A percentile compares a stretch with the other conserved stretches of the same genome.
phyloP scores from a whole-genome alignment of 2,329 filamentous ascomycete genomes.

The Trichophyton schoenleinii region DNA sequence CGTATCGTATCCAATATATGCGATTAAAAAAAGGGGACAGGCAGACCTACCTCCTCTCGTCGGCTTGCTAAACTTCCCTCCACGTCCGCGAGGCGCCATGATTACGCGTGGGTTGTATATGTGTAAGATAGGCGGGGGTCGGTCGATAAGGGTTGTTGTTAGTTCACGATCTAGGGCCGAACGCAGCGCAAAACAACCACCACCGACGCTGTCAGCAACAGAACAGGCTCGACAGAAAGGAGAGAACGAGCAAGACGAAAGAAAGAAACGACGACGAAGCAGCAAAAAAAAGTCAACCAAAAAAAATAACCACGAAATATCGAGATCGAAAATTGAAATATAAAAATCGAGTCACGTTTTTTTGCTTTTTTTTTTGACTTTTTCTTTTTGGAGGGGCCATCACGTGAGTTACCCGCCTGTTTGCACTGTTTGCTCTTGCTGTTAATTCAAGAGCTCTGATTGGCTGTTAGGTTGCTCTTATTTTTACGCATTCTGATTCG shows the following conservation, averaged over 20 bases:
- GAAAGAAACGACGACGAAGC: background rate
- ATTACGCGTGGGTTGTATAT: slow-evolving; percentile 4
- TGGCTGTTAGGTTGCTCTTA: no score
- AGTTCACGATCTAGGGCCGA: background rate
- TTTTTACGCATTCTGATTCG: no score
- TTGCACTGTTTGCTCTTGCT: background rate
- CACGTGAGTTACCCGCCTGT: background rate
- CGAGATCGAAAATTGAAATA: background rate
- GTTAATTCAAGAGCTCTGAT: no score
- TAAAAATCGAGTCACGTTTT: background rate
- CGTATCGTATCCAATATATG: background rate
- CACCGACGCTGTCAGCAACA: background rate
- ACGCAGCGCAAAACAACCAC: background rate
- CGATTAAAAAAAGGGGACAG: background rate
- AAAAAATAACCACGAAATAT: background rate
- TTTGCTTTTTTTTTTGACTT: background rate
- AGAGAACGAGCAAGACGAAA: background rate
- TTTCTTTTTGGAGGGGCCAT: background rate
- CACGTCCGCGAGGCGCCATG: slow-evolving; percentile 54
- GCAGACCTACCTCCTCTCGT: slow-evolving; percentile 65
- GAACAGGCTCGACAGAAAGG: background rate
- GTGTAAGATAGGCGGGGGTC: background rate
- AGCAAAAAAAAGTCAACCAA: background rate
- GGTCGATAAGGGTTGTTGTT: no score
- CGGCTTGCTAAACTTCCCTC: slow-evolving; percentile 89